Evolutionary conservation across 305 asterid species (phyloP), one percentile per base, ranked within the genome.

Genomic region (Ajuga reptans): DNA sequence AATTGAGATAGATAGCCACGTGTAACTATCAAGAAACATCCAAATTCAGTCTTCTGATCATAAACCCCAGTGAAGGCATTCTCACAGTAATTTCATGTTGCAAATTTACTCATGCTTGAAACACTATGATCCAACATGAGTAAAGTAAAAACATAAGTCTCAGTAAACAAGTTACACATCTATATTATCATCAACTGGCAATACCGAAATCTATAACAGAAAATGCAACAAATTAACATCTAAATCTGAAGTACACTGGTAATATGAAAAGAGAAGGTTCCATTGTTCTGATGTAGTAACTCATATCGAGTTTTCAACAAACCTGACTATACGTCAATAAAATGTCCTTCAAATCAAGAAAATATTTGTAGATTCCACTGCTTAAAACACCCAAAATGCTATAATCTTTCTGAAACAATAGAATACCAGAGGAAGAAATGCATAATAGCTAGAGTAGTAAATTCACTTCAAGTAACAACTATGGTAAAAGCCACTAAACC

Each of bases 31-130:
- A 45, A 37, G 45, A 55, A 73, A 56, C n/a, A 4, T 6, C 15
- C 29, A 49, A 27, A 15, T 46, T 57, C 16, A 43, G 33, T 54
- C 27, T 52, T 45, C 9, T n/a, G n/a, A n/a, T n/a, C n/a, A n/a
- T n/a, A n/a, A 56, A 55, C 66, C 9, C 41, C 36, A 14, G 36
- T 15, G 34, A 50, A 56, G 45, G 21, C 17, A 54, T 34, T 64
- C 27, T 55, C 18, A 67, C 9, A 37, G 51, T 52, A 36, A 36
- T 58, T 18, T 64, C 37, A 50, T 6, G 12, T 31, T 41, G 9
- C 41, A 69, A 58, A 49, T 17, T 14, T 33, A 66, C 41, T 37
- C 36, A 39, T 58, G 64, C 46, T 42, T 72, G 43, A 31, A 55
- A 55, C 45, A 36, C 60, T 17, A 45, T 10, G 39, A 54, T 12